Base-by-base conservation (phyloP, 169 alveolate species). In the Neospora caninum region DNA sequence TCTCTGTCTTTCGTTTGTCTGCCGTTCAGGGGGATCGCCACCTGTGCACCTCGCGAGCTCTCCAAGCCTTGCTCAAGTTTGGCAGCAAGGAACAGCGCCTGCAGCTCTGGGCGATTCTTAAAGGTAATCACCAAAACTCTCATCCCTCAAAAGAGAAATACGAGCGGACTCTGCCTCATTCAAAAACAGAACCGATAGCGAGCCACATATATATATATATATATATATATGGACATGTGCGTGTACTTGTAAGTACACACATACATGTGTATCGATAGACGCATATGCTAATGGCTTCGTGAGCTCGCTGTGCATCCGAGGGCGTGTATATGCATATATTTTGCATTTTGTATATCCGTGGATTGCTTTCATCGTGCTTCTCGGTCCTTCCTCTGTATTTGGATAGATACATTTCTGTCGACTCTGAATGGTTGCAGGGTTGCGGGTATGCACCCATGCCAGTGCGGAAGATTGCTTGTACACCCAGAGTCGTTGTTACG, bases 11-110 rank as follows among this genome's bases (percentile, higher is more conserved):
- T 80, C 58, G 67, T 49, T 4, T 49, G 58, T 13, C 58, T 49
- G 58, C 13, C 58, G 4, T 49, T 36, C 93, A 91, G 93, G 67
- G 69, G 36, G 93, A 91, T 78, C 87, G 93, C 58, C 93, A 91
- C 54, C 41, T 80, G 43, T 91, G 93, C 88, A 91, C 93, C 16
- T 80, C 93, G 1, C 87, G 93, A 38, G 69, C 82, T 34, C 69
- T 80, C 36, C 93, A 91, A 43, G 42, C 69, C n/a, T 45, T 80
- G 25, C 78, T 91, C 88, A 91, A 91, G 45, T 36, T 45, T 69
- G 87, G 88, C n/a, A 80, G 82, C 80, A 49, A 49, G 27, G 88
- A 69, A 31, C 54, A 45, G 64, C 67, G 93, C 43, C 42, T 31
- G 53, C 70, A 34, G 43, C 88, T 91, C 80, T 91, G 93, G 93